Evolutionary conservation across 106 monocot species (phyloP).

Genomic region (Phalaenopsis equestris): DNA sequence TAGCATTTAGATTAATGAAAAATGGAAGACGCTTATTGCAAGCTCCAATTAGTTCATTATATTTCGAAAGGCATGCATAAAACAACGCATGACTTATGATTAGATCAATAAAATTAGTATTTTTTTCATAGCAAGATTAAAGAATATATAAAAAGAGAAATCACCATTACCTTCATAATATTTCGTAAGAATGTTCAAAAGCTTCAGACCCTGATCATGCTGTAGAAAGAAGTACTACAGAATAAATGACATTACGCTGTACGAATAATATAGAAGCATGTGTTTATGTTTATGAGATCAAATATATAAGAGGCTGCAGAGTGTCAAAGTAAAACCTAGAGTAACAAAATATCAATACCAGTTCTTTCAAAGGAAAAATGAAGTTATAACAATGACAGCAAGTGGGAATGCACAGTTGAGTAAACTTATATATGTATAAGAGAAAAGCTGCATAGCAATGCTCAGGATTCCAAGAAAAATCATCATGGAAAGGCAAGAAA

Average conservation of each 20-base stretch:
- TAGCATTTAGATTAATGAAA: constrained; percentile 1
- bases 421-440: neutral
- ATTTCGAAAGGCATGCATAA: neutral
- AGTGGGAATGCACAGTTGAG: neutral
- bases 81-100: neutral
- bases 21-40: neutral
- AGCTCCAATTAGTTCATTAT: neutral
- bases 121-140: neutral
- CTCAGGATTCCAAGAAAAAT: neutral
- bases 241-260: neutral
- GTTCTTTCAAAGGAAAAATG: neutral
- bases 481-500: neutral
- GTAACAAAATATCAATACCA: neutral
- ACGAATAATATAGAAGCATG: neutral
- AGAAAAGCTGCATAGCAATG: neutral
- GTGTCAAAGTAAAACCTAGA: neutral
- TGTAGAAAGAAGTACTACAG: constrained; percentile 14
- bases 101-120: neutral
- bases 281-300: neutral
- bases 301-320: neutral
- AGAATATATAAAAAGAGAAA: neutral
- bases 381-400: neutral
- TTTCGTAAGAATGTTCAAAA: constrained; percentile 87
- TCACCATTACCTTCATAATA: constrained; percentile 76
- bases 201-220: constrained; percentile 82